Evolutionary conservation across 2,329 filamentous ascomycete species (phyloP), one percentile per base, ranked within the genome.

Genomic region (Apiospora arundinis): DNA sequence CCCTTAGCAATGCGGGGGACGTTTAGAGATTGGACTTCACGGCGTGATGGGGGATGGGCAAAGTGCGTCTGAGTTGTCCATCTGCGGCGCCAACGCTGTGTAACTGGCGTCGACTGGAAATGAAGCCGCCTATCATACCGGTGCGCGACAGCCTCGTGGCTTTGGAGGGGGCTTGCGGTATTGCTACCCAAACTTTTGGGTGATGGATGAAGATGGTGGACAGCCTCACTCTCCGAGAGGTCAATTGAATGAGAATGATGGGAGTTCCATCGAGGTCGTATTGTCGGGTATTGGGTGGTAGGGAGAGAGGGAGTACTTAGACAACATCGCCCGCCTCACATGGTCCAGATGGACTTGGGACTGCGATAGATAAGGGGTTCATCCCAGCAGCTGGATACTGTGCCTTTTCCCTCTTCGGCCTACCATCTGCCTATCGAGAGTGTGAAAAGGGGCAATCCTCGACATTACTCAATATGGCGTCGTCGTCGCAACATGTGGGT

Each of bases 401-500:
- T 1, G 25, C 32, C 52, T 32, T 32, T 32, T 3, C 23, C 21
- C 18, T 14, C 32, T 21, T 14, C 1, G 14, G 2, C 32, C 6
- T 4, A 32, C 32, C 6, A 32, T 4, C 16, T 32, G 12, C 16
- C 52, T 56, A 56, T 56, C 16, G 16, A 32, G 23, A 56, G 49
- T 2, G 52, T 3, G 16, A 56, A 56, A 56, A 56, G 52, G 52
- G 52, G 52, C 21, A 23, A 18, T 42, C 32, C 63, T 1, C 25
- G 16, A 9, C 14, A 21, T 44, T 23, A 25, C 9, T 45, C 65
- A 45, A 18, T 14, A 67, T 69, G 21, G 80, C 70, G 69, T 37
- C 42, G 40, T 14, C 65, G 67, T 70, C 71, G 14, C 45, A 46
- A 48, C 67, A 63, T 40, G 69, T 72, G n/a, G 56, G 65, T 23